Evolutionary conservation across 306 rosid species (phyloP).

Genomic region (Glycyrrhiza uralensis): DNA sequence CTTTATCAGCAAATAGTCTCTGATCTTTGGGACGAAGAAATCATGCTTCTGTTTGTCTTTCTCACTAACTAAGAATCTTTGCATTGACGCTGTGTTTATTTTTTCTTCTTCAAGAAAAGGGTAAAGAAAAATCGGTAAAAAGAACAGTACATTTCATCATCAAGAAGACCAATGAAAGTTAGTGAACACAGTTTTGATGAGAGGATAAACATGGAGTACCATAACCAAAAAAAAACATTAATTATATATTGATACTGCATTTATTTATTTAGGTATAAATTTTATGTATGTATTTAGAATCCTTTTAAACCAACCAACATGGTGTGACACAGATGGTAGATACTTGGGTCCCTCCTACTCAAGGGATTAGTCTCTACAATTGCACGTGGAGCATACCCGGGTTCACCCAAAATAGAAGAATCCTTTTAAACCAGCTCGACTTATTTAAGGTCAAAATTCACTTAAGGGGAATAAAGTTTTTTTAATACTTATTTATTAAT

Average conservation of each 20-base stretch:
- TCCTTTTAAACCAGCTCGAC: too few relatives aligned
- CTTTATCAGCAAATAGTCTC: constrained; percentile 48
- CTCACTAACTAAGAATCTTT: constrained; percentile 60
- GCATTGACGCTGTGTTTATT: constrained; percentile 45
- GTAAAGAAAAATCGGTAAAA: background rate
- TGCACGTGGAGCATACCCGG: too few relatives aligned
- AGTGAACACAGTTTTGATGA: constrained; percentile 42
- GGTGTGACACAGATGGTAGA: too few relatives aligned
- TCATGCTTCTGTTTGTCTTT: constrained; percentile 79
- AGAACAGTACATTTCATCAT: constrained; percentile 56
- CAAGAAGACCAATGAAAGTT: constrained; percentile 55
- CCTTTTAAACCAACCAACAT: too few relatives aligned
- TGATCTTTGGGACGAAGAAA: constrained; percentile 49
- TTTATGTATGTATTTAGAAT: background rate
- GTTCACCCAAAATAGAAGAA: too few relatives aligned
- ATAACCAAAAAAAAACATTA: background rate
- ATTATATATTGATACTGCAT: background rate
- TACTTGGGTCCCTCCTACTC: too few relatives aligned
- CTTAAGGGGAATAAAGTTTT: too few relatives aligned
- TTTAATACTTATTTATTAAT: too few relatives aligned
- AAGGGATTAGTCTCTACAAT: too few relatives aligned
- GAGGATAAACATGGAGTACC: constrained; percentile 44
- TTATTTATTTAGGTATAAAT: background rate
- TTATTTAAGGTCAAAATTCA: too few relatives aligned
- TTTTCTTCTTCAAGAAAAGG: constrained; percentile 22